Evolutionary conservation across 2,329 filamentous ascomycete species (phyloP).

Genomic region (Thelonectria olida): DNA sequence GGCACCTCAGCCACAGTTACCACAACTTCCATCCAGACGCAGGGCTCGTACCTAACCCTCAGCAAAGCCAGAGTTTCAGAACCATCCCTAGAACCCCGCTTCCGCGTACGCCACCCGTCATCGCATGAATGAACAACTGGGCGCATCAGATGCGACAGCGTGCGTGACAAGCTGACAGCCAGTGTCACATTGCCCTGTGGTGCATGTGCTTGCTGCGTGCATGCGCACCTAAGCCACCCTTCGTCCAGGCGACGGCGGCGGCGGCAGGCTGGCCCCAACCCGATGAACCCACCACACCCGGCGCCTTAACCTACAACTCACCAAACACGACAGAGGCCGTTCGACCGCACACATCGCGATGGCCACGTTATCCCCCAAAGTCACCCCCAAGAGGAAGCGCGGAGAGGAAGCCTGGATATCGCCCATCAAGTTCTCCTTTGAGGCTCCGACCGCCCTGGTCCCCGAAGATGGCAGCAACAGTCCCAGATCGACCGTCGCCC

Average conservation of each 20-base stretch:
- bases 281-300: no score
- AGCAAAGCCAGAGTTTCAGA: not conserved
- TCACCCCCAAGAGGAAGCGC: constrained; percentile 59
- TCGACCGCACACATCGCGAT: constrained; percentile 30
- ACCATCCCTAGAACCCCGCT: not conserved
- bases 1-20: not conserved
- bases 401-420: constrained; percentile 46
- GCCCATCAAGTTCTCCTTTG: constrained; percentile 58
- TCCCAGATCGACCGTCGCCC: constrained; percentile 61
- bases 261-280: no score
- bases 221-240: not conserved
- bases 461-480: constrained; percentile 60
- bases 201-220: not conserved
- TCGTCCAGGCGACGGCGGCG: not conserved
- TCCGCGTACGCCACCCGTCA: not conserved
- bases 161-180: not conserved
- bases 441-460: constrained; percentile 41
- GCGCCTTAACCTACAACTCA: constrained; percentile 3
- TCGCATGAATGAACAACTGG: not conserved
- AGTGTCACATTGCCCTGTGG: not conserved
- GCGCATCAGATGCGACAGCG: not conserved
- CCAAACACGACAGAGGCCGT: not conserved
- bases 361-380: constrained; percentile 35
- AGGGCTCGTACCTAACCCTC: constrained; percentile 5
- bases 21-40: no score